Evolutionary conservation across 331 rosid species (phyloP).

Genomic region (Ulmus americana): DNA sequence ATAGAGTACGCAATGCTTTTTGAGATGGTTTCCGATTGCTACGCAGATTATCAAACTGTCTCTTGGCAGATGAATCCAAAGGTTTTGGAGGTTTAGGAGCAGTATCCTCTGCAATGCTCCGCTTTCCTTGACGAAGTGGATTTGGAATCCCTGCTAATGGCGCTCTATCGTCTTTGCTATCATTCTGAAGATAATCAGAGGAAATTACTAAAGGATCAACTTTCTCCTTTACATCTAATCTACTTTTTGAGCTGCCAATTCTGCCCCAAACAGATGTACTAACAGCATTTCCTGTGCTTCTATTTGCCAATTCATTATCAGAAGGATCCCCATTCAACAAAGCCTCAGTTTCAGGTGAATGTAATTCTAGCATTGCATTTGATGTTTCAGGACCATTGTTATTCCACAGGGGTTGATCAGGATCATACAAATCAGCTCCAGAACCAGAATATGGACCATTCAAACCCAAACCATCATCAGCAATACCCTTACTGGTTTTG

Average conservation of each 20-base stretch:
- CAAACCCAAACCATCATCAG: conserved; percentile 59
- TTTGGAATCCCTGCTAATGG: conserved; percentile 38
- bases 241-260: conserved; percentile 65
- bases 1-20: conserved; percentile 81
- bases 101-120: conserved; percentile 44
- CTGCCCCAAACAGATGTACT: conserved; percentile 82
- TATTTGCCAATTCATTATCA: conserved; percentile 50
- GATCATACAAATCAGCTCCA: conserved; percentile 92
- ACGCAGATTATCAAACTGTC: conserved; percentile 45
- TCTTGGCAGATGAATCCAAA: conserved; percentile 42
- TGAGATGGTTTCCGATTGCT: conserved; percentile 65
- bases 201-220: conserved; percentile 42
- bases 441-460: conserved; percentile 65
- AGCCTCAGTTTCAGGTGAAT: conserved; percentile 65
- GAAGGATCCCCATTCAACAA: conserved; percentile 49
- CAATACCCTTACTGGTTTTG: conserved; percentile 47
- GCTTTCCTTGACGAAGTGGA: conserved; percentile 56
- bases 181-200: conserved; percentile 50
- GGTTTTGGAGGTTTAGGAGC: conserved; percentile 45
- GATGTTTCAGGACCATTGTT: conserved; percentile 68
- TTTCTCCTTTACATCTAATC: conserved; percentile 59
- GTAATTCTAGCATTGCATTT: conserved; percentile 50
- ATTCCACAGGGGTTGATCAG: conserved; percentile 99
- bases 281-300: conserved; percentile 43
- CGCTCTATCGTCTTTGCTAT: conserved; percentile 48